Evolutionary conservation across 805 yeast genomes (phyloP), one percentile per base, ranked within the genome.

Genomic region (Ogataea pignaliae): DNA sequence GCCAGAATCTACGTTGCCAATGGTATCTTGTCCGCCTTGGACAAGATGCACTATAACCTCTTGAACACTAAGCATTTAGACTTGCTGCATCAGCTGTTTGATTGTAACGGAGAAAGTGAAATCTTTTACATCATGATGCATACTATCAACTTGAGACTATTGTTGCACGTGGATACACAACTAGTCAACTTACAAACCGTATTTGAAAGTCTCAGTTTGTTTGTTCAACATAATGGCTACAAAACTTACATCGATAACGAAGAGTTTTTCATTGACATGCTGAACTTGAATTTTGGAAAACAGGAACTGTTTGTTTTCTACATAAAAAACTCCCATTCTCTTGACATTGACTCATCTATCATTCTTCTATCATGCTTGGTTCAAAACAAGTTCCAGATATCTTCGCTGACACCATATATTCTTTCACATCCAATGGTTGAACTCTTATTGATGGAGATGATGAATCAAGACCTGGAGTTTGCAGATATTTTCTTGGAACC

Each of bases 1-100:
- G 78, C 88, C 0, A 76, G 85, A 59, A 71, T 84, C 2, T 85
- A 78, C 48, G 57, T 83, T 3, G 53, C 79, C 1, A 58, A 68
- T 28, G 95, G 93, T 5, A 49, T 87, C 11, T 54, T 75, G 10
- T 52, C 65, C n/a, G 89, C 86, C 1, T 61, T 84, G 18, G 44
- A 53, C 39, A 46, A 37, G 18, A 50, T 36, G 14, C 34, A 41
- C n/a, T 28, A 31, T 2, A 29, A 41, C 2, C 41, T 48, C 0
- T 43, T 61, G 16, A 40, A 37, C 14, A 52, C 60, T 14, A 59
- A 54, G 3, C 70, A 73, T 30, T 40, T 72, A 2, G 16, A 39
- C 1, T 31, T 58, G 3, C 42, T 78, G 3, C 51, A 55, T 17
- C 55, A 60, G 13, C 52, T 77, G 9, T 74, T 70, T 47, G 61